These are phyloP conservation scores for Neurospora sp. DNA, from an alignment of 495 filamentous ascomycete species.

Conservation along the genomic window DNA sequence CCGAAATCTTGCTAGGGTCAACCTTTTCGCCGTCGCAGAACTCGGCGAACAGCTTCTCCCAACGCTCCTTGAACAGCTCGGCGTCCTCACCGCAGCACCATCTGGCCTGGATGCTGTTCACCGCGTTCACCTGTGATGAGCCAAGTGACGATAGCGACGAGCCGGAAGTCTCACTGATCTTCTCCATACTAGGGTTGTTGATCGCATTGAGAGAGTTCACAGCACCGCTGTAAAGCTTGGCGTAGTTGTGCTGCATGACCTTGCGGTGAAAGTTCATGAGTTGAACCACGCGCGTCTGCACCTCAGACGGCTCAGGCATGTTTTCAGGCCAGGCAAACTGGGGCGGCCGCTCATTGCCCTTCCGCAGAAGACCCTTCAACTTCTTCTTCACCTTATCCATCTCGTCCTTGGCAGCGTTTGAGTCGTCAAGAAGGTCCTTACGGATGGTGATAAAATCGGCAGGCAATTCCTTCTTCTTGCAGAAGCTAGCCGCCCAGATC, in stretches of 20 bases:
- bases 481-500: slow-evolving; percentile 89
- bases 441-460: slow-evolving; percentile 77
- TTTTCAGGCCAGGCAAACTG: slow-evolving; percentile 98
- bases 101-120: slow-evolving; percentile 65
- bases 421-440: slow-evolving; percentile 93
- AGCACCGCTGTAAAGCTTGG: slow-evolving; percentile 56
- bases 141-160: slow-evolving; percentile 21
- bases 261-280: slow-evolving; percentile 94
- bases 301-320: slow-evolving; percentile 84
- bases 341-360: slow-evolving; percentile 77
- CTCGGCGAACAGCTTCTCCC: slow-evolving; percentile 96
- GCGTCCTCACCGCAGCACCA: slow-evolving; percentile 98
- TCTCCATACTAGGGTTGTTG: slow-evolving; percentile 33
- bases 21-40: slow-evolving; percentile 96
- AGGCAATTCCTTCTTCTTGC: slow-evolving; percentile 75
- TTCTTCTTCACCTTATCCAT: slow-evolving; percentile 99
- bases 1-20: slow-evolving; percentile 94
- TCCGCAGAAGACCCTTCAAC: slow-evolving; percentile 78
- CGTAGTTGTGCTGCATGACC: slow-evolving; percentile 89
- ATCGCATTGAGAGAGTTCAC: slow-evolving; percentile 48
- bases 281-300: slow-evolving; percentile 83
- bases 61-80: slow-evolving; percentile 87
- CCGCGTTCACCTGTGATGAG: slow-evolving; percentile 46
- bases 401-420: slow-evolving; percentile 97
- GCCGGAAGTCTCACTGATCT: slow-evolving; percentile 11